These are phyloP conservation scores for Closterium sp. DNA, from an alignment of 139 green algal genomes.

Conservation along the genomic window DNA sequence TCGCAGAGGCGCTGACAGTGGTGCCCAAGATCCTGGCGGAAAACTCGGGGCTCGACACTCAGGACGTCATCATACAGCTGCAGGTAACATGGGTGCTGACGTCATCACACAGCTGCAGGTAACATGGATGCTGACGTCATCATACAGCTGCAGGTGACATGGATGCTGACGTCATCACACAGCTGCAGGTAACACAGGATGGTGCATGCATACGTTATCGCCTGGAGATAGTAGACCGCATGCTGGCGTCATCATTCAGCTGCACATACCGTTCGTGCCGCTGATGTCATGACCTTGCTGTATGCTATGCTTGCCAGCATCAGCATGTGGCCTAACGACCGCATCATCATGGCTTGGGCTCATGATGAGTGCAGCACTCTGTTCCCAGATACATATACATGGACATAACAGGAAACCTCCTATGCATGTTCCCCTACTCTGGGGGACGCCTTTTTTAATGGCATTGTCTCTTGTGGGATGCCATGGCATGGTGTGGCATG, in stretches of 20 bases:
- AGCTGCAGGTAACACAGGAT: conserved; percentile 63
- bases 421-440: neutral
- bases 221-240: too few relatives aligned
- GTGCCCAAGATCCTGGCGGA: conserved; percentile 94
- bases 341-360: neutral
- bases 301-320: neutral
- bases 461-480: neutral
- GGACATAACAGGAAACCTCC: too few relatives aligned
- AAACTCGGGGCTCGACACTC: conserved; percentile 88
- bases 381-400: too few relatives aligned
- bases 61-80: conserved; percentile 79
- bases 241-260: neutral
- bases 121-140: conserved; percentile 60
- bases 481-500: neutral
- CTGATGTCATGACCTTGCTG: neutral
- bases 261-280: neutral
- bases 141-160: conserved; percentile 54
- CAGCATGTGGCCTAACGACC: neutral
- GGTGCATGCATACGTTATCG: neutral
- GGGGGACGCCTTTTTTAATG: neutral
- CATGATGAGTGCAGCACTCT: neutral
- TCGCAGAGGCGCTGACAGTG: conserved; percentile 92
- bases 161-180: conserved; percentile 80
- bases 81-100: conserved; percentile 64
- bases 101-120: conserved; percentile 39